Base-by-base conservation (phyloP, 1,284 basidiomycete genomes). In the Apiotrichum montevideense region DNA sequence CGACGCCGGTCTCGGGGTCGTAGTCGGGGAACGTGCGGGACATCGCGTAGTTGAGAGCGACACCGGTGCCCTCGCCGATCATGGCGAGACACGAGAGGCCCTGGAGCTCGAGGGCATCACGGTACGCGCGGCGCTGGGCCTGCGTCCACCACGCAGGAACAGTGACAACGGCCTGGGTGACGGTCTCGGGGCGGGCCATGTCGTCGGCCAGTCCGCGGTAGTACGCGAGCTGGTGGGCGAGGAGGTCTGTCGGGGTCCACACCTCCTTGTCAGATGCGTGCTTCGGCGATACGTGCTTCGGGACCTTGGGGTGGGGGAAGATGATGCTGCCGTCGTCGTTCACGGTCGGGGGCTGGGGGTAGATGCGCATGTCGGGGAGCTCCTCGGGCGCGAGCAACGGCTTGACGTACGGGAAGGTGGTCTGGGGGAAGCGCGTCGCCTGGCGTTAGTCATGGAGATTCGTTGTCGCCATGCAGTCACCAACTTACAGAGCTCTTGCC, bases 21-120 rank as follows among this genome's bases (percentile, higher is more conserved):
- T 57, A 71, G 21, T 64, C 61, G 1, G 86, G 78, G 80, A 98
- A 98, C 0, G 83, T 83, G 40, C 94, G 84, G 2, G 91, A 92
- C 89, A 98, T 96, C 41, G 94, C 95, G 70, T 91, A 99, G 79
- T 96, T 96, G 64, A 97, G 82, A 7, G 89, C 93, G 34, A 93
- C 86, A 6, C 90, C 91, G 0, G 90, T 87, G 44, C 94, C 94
- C 71, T 99, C 96, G 65, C 93, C 89, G 58, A 98, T 84, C 59
- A 98, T 81, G 0, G 88, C 85, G 33, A 95, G 78, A 3, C 88
- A 87, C 15, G 84, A 84, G 58, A 99, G 78, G 1, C 94, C 95
- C 21, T 92, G 85, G 50, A 98, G 84, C 69, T 93, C 90, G 44
- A 93, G 84, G 2, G 95, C 90, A 75, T 98, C 95, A 37, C 87